Conservation (phyloP, 192 early-diverging fungal genomes). For the Coemansia sp. region DNA sequence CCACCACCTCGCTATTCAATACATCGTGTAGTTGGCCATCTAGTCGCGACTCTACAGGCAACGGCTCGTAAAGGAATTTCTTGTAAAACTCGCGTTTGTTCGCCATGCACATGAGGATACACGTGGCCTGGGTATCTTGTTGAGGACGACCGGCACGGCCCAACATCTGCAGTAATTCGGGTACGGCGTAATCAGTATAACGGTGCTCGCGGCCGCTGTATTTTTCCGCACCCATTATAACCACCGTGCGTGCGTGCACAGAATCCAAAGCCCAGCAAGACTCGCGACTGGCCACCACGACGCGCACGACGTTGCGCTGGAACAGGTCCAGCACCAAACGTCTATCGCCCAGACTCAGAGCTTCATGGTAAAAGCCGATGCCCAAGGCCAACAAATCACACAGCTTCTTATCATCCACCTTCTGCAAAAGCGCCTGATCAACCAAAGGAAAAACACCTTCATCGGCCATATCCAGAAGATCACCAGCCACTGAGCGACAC, state of each 20-base stretch:
- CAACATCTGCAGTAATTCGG: slow-evolving; percentile 98
- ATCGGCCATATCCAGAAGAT: slow-evolving; percentile 74
- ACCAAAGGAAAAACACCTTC: too few relatives aligned
- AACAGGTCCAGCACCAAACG: slow-evolving; percentile 75
- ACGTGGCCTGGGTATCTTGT: slow-evolving; percentile 67
- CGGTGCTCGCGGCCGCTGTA: slow-evolving; percentile 94
- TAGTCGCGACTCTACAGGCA: slow-evolving; percentile 94
- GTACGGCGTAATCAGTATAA: slow-evolving; percentile 93
- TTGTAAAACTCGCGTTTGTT: slow-evolving; percentile 98
- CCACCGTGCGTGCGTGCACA: slow-evolving; percentile 79
- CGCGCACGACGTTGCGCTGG: slow-evolving; percentile 75
- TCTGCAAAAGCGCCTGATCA: slow-evolving; percentile 50
- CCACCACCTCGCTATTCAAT: slow-evolving; percentile 96
- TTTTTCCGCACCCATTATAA: slow-evolving; percentile 95
- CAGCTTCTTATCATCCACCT: slow-evolving; percentile 75
- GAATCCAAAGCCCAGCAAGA: slow-evolving; percentile 87
- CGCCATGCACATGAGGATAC: slow-evolving; percentile 92
- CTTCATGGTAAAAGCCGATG: slow-evolving; percentile 93
- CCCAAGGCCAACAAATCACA: slow-evolving; percentile 73
- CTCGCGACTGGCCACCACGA: slow-evolving; percentile 87
- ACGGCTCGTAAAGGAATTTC: slow-evolving; percentile 93
- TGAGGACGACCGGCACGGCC: slow-evolving; percentile 80
- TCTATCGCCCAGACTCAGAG: slow-evolving; percentile 73
- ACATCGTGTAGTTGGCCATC: slow-evolving; percentile 95
- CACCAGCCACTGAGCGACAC: slow-evolving; percentile 82